Evolutionary conservation across 2,329 filamentous ascomycete species (phyloP), one percentile per base, ranked within the genome.

Genomic region (Lecanicillium sp.): DNA sequence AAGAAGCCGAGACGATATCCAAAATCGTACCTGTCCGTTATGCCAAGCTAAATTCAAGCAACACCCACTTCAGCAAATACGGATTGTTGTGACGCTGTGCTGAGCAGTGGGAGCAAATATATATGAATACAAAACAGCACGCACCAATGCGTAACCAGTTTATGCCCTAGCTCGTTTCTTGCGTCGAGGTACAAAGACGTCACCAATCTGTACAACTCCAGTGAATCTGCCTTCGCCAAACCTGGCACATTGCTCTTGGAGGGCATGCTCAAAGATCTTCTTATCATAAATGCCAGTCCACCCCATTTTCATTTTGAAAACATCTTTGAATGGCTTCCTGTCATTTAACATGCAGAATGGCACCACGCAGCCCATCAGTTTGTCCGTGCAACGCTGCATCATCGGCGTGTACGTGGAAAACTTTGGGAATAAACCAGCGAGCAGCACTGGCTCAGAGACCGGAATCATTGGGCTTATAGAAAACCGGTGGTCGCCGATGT

Each of bases 371-470:
- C 57, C 69, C 1, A 71, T 58, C 24, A 70, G 55, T 30, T 55
- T 58, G 30, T 71, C 68, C 2, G 51, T 57, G 32, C 53, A 66
- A n/a, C 52, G 48, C 49, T 72, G 66, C 67, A 72, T 67, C 27
- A 55, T 32, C 4, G 54, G 56, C 19, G 56, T 58, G 6, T 51
- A 52, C 17, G 56, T 37, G 46, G 27, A 39, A 20, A 12, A 2
- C 12, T 12, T 14, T 11, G 26, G 26, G 10, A 23, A 10, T 14
- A 9, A n/a, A 4, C 6, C 32, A 2, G 15, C 4, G 10, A 44
- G 23, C 5, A 44, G 8, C 21, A 23, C 10, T 17, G 29, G 19
- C 6, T 37, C 30, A 11, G 42, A 51, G 10, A 52, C 33, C 2
- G 62, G 58, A 17, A 70, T 54, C 39, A 71, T 56, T 20, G 52